Evolutionary conservation across 768 basidiomycete genomes (phyloP).

Genomic region (Mycena leptocephala): DNA sequence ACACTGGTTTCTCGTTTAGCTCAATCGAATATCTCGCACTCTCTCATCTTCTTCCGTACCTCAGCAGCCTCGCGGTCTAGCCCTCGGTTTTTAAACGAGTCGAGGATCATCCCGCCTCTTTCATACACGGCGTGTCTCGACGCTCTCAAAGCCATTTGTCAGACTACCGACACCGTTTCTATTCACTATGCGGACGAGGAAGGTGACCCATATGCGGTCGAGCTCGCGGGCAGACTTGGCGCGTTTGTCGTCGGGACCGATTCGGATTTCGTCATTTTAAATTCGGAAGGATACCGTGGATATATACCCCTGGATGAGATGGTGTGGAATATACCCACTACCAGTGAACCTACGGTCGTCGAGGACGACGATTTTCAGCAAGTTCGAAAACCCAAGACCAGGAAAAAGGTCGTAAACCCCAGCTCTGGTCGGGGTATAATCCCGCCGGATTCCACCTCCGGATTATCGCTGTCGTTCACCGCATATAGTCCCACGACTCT

Average conservation of each 20-base stretch:
- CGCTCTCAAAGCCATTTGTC: conserved; percentile 61
- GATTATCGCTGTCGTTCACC: conserved; percentile 67
- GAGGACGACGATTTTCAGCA: conserved; percentile 69
- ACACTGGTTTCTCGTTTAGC: conserved; percentile 75
- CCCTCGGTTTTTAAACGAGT: conserved; percentile 80
- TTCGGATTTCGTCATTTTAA: conserved; percentile 88
- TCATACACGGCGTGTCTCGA: conserved; percentile 71
- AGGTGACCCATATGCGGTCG: conserved; percentile 89
- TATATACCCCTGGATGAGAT: conserved; percentile 86
- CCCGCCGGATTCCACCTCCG: conserved; percentile 65
- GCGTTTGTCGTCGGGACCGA: conserved; percentile 87
- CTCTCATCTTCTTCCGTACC: conserved; percentile 87
- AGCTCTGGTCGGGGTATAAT: conserved; percentile 60
- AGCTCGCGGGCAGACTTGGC: conserved; percentile 80
- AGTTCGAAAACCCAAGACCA: conserved; percentile 68
- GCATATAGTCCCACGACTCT: conserved; percentile 76
- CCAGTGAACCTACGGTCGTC: conserved; percentile 39
- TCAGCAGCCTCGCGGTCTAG: conserved; percentile 75
- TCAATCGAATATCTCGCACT: conserved; percentile 72
- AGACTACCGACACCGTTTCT: conserved; percentile 57
- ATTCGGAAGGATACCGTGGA: conserved; percentile 82
- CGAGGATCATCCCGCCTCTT: conserved; percentile 83
- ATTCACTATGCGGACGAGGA: conserved; percentile 87
- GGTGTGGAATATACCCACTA: conserved; percentile 68
- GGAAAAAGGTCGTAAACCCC: conserved; percentile 55